These are phyloP conservation scores for Skeletonema menzelii DNA, from an alignment of 108 stramenopile species.

Conservation along the genomic window DNA sequence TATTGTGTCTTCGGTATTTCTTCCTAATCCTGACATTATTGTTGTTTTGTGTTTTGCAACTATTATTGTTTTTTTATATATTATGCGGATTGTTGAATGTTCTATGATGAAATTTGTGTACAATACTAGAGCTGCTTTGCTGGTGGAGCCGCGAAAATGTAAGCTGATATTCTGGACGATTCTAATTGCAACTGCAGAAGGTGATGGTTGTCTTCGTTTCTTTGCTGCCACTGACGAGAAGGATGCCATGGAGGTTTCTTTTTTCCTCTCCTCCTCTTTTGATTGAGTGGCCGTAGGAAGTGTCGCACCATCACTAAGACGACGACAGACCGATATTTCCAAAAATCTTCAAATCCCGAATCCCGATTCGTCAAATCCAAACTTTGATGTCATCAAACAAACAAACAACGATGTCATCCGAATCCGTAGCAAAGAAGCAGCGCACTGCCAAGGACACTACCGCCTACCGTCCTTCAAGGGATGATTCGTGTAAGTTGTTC, in stretches of 20 bases:
- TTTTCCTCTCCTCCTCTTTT: neutral
- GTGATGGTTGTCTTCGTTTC: neutral
- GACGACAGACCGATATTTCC: too few species aligned
- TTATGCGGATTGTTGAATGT: neutral
- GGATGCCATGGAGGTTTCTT: neutral
- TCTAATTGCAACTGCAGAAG: neutral
- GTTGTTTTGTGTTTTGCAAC: conserved; percentile 4
- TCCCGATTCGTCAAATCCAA: neutral
- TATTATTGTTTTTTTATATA: neutral
- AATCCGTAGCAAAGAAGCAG: conserved; percentile 2
- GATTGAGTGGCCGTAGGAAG: too few species aligned
- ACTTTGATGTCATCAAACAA: neutral
- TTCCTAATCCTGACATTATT: neutral
- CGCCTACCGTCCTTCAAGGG: conserved; percentile 10
- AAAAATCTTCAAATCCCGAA: too few species aligned
- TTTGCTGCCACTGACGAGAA: neutral
- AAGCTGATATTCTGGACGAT: neutral
- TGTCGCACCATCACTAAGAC: too few species aligned
- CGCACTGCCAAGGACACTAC: neutral
- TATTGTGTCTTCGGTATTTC: conserved; percentile 7
- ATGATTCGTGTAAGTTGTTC: conserved; percentile 1
- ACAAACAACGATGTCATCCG: neutral
- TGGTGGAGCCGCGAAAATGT: neutral
- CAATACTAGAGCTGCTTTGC: neutral
- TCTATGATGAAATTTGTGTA: neutral